phyloP scores from a whole-genome alignment of 2,329 filamentous ascomycete species.

The Paracamarosporium sp. region DNA sequence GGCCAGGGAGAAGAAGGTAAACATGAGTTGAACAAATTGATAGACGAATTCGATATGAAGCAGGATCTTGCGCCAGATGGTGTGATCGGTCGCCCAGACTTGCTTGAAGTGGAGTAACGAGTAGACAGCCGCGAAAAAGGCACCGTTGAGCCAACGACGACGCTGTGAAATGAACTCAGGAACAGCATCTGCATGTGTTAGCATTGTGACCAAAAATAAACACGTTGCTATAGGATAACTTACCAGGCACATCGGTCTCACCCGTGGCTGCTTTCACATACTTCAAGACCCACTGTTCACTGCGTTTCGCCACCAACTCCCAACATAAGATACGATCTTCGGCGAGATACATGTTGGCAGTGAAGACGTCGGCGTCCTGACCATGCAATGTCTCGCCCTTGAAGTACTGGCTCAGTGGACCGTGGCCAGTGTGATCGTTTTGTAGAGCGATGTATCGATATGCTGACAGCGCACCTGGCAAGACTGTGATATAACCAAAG shows the following conservation, averaged over 20 bases:
- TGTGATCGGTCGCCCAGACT: conserved; percentile 92
- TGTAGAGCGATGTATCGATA: conserved; percentile 96
- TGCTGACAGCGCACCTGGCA: conserved; percentile 92
- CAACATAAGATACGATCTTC: conserved; percentile 91
- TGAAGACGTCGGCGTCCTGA: conserved; percentile 95
- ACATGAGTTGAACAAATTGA: conserved; percentile 88
- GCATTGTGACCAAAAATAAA: background rate
- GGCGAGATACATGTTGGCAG: conserved; percentile 93
- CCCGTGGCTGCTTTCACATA: conserved; percentile 97
- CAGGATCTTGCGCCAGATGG: conserved; percentile 83
- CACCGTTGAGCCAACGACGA: conserved; percentile 95
- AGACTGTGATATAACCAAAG: conserved; percentile 96
- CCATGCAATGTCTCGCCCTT: conserved; percentile 98
- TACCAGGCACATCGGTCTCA: conserved; percentile 96
- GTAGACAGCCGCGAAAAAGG: conserved; percentile 98
- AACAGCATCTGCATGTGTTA: conserved; percentile 70
- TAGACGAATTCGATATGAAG: conserved; percentile 96
- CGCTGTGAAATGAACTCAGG: conserved; percentile 98
- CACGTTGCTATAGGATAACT: conserved; percentile 52
- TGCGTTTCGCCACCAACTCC: conserved; percentile 94
- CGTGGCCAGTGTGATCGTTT: conserved; percentile 94
- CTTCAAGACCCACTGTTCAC: conserved; percentile 95
- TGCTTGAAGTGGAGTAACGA: conserved; percentile 94
- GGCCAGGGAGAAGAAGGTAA: conserved; percentile 97
- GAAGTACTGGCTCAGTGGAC: conserved; percentile 97